Evolutionary conservation across 2,329 filamentous ascomycete species (phyloP).

Genomic region (Claviceps fusiformis): DNA sequence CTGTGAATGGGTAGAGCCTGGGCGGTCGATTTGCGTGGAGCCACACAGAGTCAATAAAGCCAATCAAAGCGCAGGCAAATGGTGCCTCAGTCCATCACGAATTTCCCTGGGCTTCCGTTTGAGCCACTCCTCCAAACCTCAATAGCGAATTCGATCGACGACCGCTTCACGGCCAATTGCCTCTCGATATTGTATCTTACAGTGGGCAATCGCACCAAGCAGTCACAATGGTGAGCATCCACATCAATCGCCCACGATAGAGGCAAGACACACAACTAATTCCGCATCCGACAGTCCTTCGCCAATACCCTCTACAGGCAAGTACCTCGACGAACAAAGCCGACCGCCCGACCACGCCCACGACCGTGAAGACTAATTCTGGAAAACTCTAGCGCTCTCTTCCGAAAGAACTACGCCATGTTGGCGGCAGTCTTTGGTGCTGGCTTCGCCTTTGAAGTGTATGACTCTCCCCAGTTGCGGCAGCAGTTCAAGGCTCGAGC

Average conservation of each 20-base stretch:
- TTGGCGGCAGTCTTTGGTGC: conserved; percentile 72
- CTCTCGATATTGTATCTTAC: conserved; percentile 11
- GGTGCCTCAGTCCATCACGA: conserved; percentile 18
- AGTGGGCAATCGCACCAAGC: conserved; percentile 18
- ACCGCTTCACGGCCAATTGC: conserved; percentile 15
- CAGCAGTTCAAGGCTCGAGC: conserved; percentile 9
- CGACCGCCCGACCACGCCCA: conserved; percentile 1
- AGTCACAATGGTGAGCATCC: conserved; percentile 24
- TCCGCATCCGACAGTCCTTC: conserved; percentile 23
- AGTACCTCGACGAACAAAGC: conserved; percentile 14
- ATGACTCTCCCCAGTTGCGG: conserved; percentile 28
- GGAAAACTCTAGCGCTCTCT: conserved; percentile 49
- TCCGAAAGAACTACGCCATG: conserved; percentile 82
- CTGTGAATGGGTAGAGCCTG: too few species aligned
- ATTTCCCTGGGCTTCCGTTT: conserved; percentile 9
- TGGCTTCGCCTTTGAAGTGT: conserved; percentile 93
- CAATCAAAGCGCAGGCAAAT: conserved; percentile 21
- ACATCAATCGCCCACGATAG: background rate
- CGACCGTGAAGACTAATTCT: conserved; percentile 13
- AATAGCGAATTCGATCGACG: conserved; percentile 14
- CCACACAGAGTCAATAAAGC: conserved; percentile 3
- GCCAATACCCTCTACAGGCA: conserved; percentile 24
- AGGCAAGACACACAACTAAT: conserved; percentile 18
- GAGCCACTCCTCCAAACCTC: conserved; percentile 11
- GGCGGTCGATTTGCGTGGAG: background rate